Percentiles rank a stretch among this genome's conserved stretches.
These are phyloP conservation scores for Aechmea fasciata DNA, from an alignment of 176 grass and related monocot genomes.

Conservation along the genomic window DNA sequence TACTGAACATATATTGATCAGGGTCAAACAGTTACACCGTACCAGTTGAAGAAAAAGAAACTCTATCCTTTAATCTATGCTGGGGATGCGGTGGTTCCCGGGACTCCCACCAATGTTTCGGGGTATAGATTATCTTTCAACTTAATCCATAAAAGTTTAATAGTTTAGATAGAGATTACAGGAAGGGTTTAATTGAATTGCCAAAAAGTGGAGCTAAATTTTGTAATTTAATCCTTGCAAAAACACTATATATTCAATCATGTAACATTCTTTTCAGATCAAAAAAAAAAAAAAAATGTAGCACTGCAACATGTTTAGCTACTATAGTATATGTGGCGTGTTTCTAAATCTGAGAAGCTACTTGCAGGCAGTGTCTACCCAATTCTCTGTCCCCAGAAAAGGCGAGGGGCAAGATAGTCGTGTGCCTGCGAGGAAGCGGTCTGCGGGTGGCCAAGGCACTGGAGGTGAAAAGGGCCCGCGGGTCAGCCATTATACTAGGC, in stretches of 20 bases:
- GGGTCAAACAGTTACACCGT: conserved; percentile 76
- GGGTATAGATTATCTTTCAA: conserved; percentile 28
- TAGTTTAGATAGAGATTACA: neutral
- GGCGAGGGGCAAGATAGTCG: conserved; percentile 71
- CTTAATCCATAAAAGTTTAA: neutral
- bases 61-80: conserved; percentile 63
- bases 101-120: conserved; percentile 49
- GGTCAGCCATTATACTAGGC: conserved; percentile 76
- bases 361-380: conserved; percentile 70
- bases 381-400: conserved; percentile 48
- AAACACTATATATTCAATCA: too few species aligned
- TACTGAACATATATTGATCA: conserved; percentile 15
- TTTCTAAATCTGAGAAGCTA: too few species aligned
- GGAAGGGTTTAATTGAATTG: too few species aligned
- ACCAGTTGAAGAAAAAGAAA: conserved; percentile 24
- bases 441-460: conserved; percentile 60
- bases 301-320: too few species aligned
- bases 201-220: too few species aligned
- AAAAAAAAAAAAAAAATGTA: too few species aligned
- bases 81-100: conserved; percentile 48
- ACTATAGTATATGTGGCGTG: too few species aligned
- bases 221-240: too few species aligned
- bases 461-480: conserved; percentile 84
- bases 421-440: conserved; percentile 66
- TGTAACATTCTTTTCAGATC: too few species aligned